Percentiles rank a stretch among this genome's conserved stretches.
These are phyloP conservation scores for Volvariella surrecta DNA, from an alignment of 1,284 basidiomycete species.

Conservation along the genomic window DNA sequence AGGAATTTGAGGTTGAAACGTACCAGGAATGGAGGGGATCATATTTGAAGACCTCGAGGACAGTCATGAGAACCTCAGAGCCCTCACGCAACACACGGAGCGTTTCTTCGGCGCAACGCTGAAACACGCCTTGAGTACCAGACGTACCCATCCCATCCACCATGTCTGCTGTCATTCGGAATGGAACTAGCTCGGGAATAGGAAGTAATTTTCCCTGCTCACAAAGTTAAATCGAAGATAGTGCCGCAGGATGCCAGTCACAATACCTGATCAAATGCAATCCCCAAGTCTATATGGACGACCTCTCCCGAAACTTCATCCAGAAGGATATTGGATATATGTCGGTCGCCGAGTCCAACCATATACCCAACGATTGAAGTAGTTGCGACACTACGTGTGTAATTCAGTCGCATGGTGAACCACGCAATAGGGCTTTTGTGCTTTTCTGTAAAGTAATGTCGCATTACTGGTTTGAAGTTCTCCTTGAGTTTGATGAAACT, in stretches of 20 bases:
- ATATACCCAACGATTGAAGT: constrained; percentile 93
- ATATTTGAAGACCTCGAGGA: constrained; percentile 95
- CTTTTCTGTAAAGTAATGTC: constrained; percentile 89
- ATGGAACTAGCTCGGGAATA: constrained; percentile 88
- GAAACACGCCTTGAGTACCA: constrained; percentile 91
- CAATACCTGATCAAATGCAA: constrained; percentile 89
- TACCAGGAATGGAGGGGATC: constrained; percentile 92
- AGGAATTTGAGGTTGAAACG: constrained; percentile 8
- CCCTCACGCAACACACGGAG: constrained; percentile 82
- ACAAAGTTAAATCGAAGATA: constrained; percentile 3
- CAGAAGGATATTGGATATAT: constrained; percentile 88
- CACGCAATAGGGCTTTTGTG: constrained; percentile 85
- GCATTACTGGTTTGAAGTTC: constrained; percentile 80
- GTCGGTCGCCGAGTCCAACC: constrained; percentile 89
- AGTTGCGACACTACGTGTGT: constrained; percentile 87
- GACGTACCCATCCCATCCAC: constrained; percentile 91
- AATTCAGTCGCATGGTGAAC: constrained; percentile 91
- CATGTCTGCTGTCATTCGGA: constrained; percentile 90
- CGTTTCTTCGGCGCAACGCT: constrained; percentile 92
- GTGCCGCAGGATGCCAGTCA: not conserved
- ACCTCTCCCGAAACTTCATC: constrained; percentile 82
- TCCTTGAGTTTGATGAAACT: constrained; percentile 47
- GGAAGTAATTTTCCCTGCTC: constrained; percentile 74
- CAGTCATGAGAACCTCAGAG: constrained; percentile 85
- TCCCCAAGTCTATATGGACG: constrained; percentile 93